These are phyloP conservation scores for Ceratocystis harringtonii DNA, from an alignment of 2,329 filamentous ascomycete genomes.

Conservation along the genomic window DNA sequence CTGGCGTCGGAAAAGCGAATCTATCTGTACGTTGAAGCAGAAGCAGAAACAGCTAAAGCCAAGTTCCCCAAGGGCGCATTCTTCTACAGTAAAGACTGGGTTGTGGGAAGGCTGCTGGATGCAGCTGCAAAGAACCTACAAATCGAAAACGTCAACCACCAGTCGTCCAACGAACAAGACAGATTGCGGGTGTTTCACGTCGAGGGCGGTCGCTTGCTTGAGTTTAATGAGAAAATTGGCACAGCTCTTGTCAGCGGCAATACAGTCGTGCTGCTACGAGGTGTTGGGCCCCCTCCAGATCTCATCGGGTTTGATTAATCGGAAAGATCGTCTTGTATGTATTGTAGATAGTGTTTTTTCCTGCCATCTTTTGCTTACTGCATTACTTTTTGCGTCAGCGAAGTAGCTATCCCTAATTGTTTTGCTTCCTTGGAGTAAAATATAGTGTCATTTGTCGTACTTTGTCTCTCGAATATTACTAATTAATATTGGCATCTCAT, in stretches of 20 bases:
- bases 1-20: slow-evolving; percentile 69
- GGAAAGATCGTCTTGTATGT: not conserved
- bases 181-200: slow-evolving; percentile 84
- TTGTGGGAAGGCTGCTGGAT: slow-evolving; percentile 70
- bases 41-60: slow-evolving; percentile 66
- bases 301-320: slow-evolving; percentile 41
- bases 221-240: slow-evolving; percentile 78
- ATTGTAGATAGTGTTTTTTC: not conserved
- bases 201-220: slow-evolving; percentile 70
- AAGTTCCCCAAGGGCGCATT: slow-evolving; percentile 73
- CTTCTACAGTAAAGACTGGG: slow-evolving; percentile 74
- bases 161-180: slow-evolving; percentile 58
- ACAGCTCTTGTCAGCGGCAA: slow-evolving; percentile 62
- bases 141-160: slow-evolving; percentile 72
- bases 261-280: slow-evolving; percentile 74
- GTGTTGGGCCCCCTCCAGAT: slow-evolving; percentile 66
- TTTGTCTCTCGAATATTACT: not conserved
- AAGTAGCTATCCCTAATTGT: not conserved
- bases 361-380: not conserved
- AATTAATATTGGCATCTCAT: not conserved
- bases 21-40: slow-evolving; percentile 81
- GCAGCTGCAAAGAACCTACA: slow-evolving; percentile 62
- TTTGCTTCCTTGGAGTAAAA: not conserved
- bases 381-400: not conserved
- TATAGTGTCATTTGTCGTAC: not conserved